Evolutionary conservation across 495 filamentous ascomycete genomes (phyloP), one percentile per base, ranked within the genome.

Genomic region (Venustampulla echinocandica): DNA sequence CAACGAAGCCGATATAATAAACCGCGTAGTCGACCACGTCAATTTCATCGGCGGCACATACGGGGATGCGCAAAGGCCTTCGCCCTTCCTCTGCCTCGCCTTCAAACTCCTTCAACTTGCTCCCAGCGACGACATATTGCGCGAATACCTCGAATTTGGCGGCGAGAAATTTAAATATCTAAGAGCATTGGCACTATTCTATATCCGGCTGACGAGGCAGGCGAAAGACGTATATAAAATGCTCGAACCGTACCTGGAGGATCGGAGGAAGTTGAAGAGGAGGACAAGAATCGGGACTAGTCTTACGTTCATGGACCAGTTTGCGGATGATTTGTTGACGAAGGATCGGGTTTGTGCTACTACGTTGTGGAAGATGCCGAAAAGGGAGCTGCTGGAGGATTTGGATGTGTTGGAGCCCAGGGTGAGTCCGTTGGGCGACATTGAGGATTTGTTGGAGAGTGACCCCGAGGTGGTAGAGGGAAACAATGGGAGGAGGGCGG

Each of bases 51-150:
- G 89, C 46, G 92, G 92, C 56, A 88, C 85, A 10, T 87, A 86
- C 60, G 87, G 87, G 40, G 74, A 77, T 23, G 71, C 77, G 25
- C 88, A 93, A 59, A 84, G 84, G 51, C 89, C 92, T 0, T 84
- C 84, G 0, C 90, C 90, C 0, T 99, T 99, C 56, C 77, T 99
- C 14, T 99, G 92, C 57, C 78, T 99, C 10, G 82, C 80, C 21
- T 95, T 97, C 67, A 99, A 99, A 70, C 70, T 99, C 18, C 75
- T 96, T 13, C 89, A 95, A 64, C 75, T 99, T 18, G 78, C 78
- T 42, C 93, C 92, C 3, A 70, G 75, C 37, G 78, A 81, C 50
- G 83, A 83, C 41, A 76, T 97, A 33, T 66, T 99, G n/a, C 61
- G 79, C 24, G 84, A 85, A 55, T 94, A 95, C 56, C 68, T 99